Percentiles rank a stretch among this genome's conserved stretches.
These are phyloP conservation scores for Akebia trifoliata DNA, from an alignment of 164 flowering plant species.

Conservation along the genomic window DNA sequence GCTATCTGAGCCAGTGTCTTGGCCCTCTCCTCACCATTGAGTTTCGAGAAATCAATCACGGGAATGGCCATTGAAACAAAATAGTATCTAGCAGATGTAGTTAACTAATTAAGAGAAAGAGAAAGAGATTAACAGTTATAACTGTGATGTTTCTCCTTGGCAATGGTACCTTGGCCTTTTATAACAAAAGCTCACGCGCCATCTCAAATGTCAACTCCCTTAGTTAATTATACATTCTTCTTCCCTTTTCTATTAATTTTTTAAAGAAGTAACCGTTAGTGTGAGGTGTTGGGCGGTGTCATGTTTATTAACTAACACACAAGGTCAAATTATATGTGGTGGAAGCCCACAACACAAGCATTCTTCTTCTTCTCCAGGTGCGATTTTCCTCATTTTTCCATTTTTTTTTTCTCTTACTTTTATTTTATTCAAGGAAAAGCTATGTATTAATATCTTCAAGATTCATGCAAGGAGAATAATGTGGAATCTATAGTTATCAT, in stretches of 20 bases:
- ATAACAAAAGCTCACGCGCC: slow-evolving; percentile 12
- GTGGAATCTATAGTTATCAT: no score
- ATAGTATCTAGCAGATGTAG: slow-evolving; percentile 5
- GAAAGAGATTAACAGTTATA: neutral
- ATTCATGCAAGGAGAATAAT: no score
- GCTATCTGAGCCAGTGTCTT: slow-evolving; percentile 55
- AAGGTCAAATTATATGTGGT: slow-evolving; percentile 1
- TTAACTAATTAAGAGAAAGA: slow-evolving; percentile 3
- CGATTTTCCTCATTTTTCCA: neutral
- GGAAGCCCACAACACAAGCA: neutral
- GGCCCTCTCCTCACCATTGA: slow-evolving; percentile 63
- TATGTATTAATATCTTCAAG: no score
- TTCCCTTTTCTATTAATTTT: no score
- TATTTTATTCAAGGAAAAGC: neutral
- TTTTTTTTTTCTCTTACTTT: neutral
- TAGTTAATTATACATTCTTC: neutral
- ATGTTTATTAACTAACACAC: neutral
- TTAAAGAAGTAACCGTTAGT: no score
- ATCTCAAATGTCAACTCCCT: slow-evolving; percentile 5
- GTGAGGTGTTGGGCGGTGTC: slow-evolving; percentile 1
- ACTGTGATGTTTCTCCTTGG: neutral
- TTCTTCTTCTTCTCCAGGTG: neutral
- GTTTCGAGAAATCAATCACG: slow-evolving; percentile 84
- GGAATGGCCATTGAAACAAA: slow-evolving; percentile 60
- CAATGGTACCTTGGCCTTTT: slow-evolving; percentile 1